A percentile compares a stretch with the other conserved stretches of the same genome.
These are phyloP conservation scores for Fusarium bactridioides DNA, from an alignment of 2,329 filamentous ascomycete genomes.

Conservation along the genomic window DNA sequence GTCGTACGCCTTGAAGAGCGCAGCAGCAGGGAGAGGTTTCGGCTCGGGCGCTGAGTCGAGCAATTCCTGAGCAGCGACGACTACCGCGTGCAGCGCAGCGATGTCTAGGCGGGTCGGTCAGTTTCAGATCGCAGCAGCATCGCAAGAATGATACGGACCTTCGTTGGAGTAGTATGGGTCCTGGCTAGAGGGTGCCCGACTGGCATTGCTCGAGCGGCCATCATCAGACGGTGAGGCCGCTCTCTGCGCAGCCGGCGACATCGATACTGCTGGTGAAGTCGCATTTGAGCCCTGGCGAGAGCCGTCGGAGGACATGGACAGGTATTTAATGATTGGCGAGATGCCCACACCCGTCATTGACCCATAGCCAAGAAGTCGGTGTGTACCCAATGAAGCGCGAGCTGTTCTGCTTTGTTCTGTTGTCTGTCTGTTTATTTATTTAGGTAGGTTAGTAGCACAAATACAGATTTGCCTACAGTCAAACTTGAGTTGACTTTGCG, in stretches of 20 bases:
- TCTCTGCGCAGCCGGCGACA: conserved; percentile 38
- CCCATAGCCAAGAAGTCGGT: conserved; percentile 43
- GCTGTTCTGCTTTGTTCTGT: background rate
- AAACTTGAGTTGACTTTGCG: background rate
- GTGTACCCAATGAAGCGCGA: conserved; percentile 7
- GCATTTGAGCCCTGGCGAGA: conserved; percentile 32
- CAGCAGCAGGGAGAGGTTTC: conserved; percentile 74
- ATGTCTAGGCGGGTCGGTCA: conserved; percentile 71
- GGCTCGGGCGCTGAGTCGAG: conserved; percentile 64
- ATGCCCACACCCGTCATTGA: conserved; percentile 44
- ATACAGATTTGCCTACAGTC: background rate
- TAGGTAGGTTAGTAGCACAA: background rate
- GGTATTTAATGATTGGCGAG: conserved; percentile 43
- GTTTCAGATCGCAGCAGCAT: background rate
- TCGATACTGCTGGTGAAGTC: conserved; percentile 40
- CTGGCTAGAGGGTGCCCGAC: conserved; percentile 40
- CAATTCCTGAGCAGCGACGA: conserved; percentile 73
- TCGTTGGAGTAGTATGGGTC: conserved; percentile 66
- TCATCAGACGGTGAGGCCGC: conserved; percentile 40
- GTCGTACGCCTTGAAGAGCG: conserved; percentile 84
- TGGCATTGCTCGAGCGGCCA: conserved; percentile 41
- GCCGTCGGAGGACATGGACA: conserved; percentile 31
- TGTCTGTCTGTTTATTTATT: background rate
- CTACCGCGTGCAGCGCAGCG: conserved; percentile 78
- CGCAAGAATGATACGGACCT: conserved; percentile 51